Percentiles rank a stretch among this genome's conserved stretches.
phyloP scores from a whole-genome alignment of 2,329 filamentous ascomycete species.

The Coniochaeta sp. region DNA sequence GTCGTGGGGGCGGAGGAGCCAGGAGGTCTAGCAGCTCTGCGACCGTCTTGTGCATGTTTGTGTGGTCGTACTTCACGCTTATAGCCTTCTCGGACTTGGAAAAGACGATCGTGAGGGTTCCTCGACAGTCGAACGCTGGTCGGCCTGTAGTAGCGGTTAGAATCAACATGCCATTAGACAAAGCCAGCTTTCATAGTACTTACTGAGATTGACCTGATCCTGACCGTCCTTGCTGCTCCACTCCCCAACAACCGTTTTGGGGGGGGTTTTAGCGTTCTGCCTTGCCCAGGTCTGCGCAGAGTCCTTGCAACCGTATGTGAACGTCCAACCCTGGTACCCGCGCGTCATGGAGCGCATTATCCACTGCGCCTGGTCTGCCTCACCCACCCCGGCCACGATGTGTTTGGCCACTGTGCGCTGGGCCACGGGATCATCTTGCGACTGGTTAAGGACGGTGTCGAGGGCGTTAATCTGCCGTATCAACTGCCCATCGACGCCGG shows the following conservation, averaged over 20 bases:
- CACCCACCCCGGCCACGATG: constrained; percentile 35
- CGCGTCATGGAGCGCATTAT: constrained; percentile 34
- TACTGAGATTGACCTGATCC: constrained; percentile 38
- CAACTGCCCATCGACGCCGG: constrained; percentile 15
- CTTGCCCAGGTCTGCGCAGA: constrained; percentile 45
- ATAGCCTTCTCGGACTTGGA: constrained; percentile 38
- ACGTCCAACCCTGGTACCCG: constrained; percentile 42
- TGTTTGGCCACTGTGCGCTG: constrained; percentile 43
- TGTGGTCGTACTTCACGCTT: constrained; percentile 49
- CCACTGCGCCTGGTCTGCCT: constrained; percentile 44
- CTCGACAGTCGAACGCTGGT: constrained; percentile 54
- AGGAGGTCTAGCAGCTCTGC: constrained; percentile 39
- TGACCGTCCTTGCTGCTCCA: constrained; percentile 39
- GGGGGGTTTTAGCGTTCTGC: constrained; percentile 33
- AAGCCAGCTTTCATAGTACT: constrained; percentile 9
- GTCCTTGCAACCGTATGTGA: constrained; percentile 46
- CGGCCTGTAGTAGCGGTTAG: constrained; percentile 30
- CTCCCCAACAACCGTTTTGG: constrained; percentile 36
- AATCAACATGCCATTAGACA: neutral
- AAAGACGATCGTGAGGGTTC: constrained; percentile 42
- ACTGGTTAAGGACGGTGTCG: constrained; percentile 42
- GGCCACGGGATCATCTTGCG: constrained; percentile 36
- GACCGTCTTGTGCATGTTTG: constrained; percentile 49
- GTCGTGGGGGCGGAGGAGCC: constrained; percentile 33
- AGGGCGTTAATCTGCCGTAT: constrained; percentile 33